phyloP scores from a whole-genome alignment of 768 basidiomycete species.

The Hydnum rufescens region DNA sequence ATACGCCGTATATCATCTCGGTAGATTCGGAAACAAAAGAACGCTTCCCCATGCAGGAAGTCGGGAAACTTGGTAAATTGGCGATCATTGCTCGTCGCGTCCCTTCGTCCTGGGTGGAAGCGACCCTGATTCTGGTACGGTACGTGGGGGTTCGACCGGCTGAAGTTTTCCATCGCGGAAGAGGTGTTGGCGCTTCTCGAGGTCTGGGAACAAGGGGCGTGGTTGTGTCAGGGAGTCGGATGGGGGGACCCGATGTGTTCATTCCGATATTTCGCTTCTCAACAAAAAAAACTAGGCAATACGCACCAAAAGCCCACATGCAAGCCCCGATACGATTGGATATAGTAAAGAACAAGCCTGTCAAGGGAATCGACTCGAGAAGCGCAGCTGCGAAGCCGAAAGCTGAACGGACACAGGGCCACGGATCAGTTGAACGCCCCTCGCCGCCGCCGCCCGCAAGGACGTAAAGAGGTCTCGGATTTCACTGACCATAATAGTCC shows the following conservation, averaged over 20 bases:
- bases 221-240: not conserved
- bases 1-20: too few relatives aligned
- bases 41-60: too few relatives aligned
- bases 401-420: constrained; percentile 21
- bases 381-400: constrained; percentile 77
- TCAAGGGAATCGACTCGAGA: constrained; percentile 59
- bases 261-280: not conserved
- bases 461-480: too few relatives aligned
- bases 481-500: constrained; percentile 37
- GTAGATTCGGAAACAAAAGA: too few relatives aligned
- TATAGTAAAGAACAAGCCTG: constrained; percentile 64
- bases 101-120: too few relatives aligned
- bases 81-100: too few relatives aligned
- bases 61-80: too few relatives aligned
- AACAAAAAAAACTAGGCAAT: not conserved
- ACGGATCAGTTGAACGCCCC: not conserved
- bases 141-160: too few relatives aligned
- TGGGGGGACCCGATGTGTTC: not conserved
- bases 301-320: constrained; percentile 76
- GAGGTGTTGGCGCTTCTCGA: constrained; percentile 25
- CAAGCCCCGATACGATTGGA: constrained; percentile 83
- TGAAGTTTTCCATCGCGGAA: constrained; percentile 19
- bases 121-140: too few relatives aligned
- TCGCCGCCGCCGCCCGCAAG: not conserved
- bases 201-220: constrained; percentile 17